Percentiles rank a stretch among this genome's conserved stretches.
Evolutionary conservation across 805 yeast species (phyloP).

Genomic region (Ascoidea rubescens): DNA sequence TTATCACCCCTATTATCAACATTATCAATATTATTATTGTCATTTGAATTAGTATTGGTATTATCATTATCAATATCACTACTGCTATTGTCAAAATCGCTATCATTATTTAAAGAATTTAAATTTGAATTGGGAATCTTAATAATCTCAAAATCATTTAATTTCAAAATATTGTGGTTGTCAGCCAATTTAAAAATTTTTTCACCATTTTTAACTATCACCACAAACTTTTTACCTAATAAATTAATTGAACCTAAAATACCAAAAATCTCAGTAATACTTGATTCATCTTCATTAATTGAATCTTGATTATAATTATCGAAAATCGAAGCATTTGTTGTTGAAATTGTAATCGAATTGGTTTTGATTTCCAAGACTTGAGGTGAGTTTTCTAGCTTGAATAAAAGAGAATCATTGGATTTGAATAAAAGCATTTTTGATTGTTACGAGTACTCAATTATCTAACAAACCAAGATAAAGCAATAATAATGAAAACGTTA

Average conservation of each 20-base stretch:
- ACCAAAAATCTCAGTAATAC: not conserved
- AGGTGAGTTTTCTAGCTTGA: not conserved
- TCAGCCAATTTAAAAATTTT: not conserved
- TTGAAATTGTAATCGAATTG: not conserved
- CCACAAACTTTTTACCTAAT: slow-evolving; percentile 1
- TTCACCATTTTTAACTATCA: not conserved
- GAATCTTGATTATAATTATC: slow-evolving; percentile 11
- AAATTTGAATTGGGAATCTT: slow-evolving; percentile 4
- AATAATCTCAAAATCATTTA: slow-evolving; percentile 4
- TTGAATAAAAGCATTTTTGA: not conserved
- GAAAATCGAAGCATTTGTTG: slow-evolving; percentile 10
- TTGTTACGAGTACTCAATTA: slow-evolving; percentile 3
- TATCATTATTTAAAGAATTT: not conserved
- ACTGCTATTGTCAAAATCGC: not conserved
- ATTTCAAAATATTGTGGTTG: not conserved
- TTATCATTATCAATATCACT: too few relatives aligned
- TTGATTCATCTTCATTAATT: slow-evolving; percentile 14
- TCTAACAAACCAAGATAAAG: too few relatives aligned
- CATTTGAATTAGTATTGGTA: too few relatives aligned
- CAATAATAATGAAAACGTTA: too few relatives aligned
- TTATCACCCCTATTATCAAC: too few relatives aligned
- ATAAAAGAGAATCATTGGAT: not conserved
- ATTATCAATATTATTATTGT: too few relatives aligned
- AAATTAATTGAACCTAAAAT: slow-evolving; percentile 4
- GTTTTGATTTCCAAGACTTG: too few relatives aligned